Base-by-base conservation (phyloP, 441 rosid genomes). In the Pelargonium fulgidum region DNA sequence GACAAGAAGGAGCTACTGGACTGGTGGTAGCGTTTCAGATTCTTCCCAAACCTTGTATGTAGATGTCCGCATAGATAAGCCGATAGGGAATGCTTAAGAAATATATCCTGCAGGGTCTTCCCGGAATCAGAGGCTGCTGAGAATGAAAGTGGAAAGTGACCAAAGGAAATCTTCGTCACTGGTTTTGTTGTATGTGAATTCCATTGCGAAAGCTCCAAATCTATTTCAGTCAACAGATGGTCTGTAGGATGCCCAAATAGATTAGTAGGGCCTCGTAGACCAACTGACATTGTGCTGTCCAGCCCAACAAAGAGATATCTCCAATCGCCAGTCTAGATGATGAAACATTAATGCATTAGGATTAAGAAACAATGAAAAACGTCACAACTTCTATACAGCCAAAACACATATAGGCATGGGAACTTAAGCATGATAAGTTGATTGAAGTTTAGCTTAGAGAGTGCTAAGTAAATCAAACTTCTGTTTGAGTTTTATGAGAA, bases 241-340 rank as follows among this genome's bases (percentile, higher is more conserved):
- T 89, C 95, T 10, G 95, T 84, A 68, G 97, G 99, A 78, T 91
- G 99, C 10, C 97, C 97, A 68, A 91, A 88, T 68, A 93, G 89
- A 83, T 91, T 91, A 26, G 96, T 93, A 11, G 97, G 97, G 26
- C 99, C 93, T 22, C 99, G 87, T 70, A 89, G 66, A 36, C 99
- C 96, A 70, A 87, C 79, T 47, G 84, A 68, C 87, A 76, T 81
- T 7, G 97, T 83, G 76, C 91, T 93, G 72, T 93, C 99, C 74
- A 93, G 75, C 70, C 95, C 96, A 29, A 93, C 92, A 68, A 93
- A 91, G 48, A 91, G 80, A 84, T 88, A 88, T 64, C 81, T 87
- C 67, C 82, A 78, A 67, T 85, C 85, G 62, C 78, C 73, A 72
- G 88, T 81, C 96, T 91, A 79, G 69, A 76, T 36, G 48, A 70